Evolutionary conservation across 73 alveolate species (phyloP).

Genomic region (Durusdinium trenchii): DNA sequence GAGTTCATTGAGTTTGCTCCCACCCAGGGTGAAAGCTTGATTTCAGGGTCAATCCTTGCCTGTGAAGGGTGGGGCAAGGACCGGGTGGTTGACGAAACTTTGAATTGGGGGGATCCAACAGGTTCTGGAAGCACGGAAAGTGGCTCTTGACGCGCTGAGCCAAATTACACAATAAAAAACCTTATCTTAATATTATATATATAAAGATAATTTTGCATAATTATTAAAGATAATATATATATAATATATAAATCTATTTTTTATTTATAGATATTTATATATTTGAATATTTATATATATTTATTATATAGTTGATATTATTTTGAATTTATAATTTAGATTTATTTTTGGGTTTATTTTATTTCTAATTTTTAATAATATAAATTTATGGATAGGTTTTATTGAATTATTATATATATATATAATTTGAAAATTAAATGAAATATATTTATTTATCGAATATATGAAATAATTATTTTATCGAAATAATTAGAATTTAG

Average conservation of each 20-base stretch:
- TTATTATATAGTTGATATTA: not conserved
- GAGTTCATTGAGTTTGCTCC: too few species aligned
- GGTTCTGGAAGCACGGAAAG: too few species aligned
- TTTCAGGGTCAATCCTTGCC: too few species aligned
- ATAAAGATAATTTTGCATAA: not conserved
- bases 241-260: too few species aligned
- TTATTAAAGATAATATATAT: not conserved
- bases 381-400: not conserved
- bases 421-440: not conserved
- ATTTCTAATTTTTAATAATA: too few species aligned
- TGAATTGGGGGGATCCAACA: too few species aligned
- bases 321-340: not conserved
- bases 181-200: too few species aligned
- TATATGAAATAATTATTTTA: not conserved
- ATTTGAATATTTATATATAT: too few species aligned
- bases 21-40: too few species aligned
- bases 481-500: not conserved
- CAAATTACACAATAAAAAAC: not conserved
- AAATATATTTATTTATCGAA: not conserved
- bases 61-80: too few species aligned
- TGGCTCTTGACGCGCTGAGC: too few species aligned
- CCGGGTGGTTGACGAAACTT: too few species aligned
- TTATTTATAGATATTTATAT: not conserved
- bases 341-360: not conserved
- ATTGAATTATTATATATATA: not conserved